A percentile compares a stretch with the other conserved stretches of the same genome.
Evolutionary conservation across 345 rosid species (phyloP).

Genomic region (Aethionema arabicum): DNA sequence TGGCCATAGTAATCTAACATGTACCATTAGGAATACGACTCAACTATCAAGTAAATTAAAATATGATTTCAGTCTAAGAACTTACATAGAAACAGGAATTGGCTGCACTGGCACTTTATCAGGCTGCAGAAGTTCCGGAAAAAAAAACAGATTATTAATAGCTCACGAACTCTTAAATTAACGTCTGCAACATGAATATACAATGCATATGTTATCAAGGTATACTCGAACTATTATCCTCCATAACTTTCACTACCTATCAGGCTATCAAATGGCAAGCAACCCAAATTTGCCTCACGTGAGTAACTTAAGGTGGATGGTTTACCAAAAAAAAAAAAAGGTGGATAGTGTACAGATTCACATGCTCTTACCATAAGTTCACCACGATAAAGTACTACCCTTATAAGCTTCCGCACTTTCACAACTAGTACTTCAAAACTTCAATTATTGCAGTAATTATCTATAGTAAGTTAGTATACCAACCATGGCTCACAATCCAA

Average conservation of each 20-base stretch:
- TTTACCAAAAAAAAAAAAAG: too few relatives aligned
- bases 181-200: not conserved
- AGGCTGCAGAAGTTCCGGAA: conserved; percentile 55
- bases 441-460: conserved; percentile 7
- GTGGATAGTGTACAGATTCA: conserved; percentile 7
- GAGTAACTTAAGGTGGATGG: conserved; percentile 9
- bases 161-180: conserved; percentile 8
- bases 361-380: conserved; percentile 13
- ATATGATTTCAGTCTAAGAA: conserved; percentile 25
- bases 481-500: conserved; percentile 7
- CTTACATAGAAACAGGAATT: conserved; percentile 87
- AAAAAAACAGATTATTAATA: conserved; percentile 15
- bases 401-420: not conserved
- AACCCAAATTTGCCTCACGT: conserved; percentile 5
- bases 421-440: not conserved
- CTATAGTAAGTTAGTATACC: conserved; percentile 8
- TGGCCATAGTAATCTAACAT: conserved; percentile 7
- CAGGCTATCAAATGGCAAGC: conserved; percentile 20
- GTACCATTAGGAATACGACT: conserved; percentile 12
- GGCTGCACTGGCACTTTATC: conserved; percentile 65
- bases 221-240: conserved; percentile 15
- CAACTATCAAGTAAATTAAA: conserved; percentile 11
- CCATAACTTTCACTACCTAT: conserved; percentile 21
- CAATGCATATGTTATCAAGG: conserved; percentile 5
- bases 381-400: conserved; percentile 6